phyloP scores from a whole-genome alignment of 129 eudicot species.

The Tagetes erecta region DNA sequence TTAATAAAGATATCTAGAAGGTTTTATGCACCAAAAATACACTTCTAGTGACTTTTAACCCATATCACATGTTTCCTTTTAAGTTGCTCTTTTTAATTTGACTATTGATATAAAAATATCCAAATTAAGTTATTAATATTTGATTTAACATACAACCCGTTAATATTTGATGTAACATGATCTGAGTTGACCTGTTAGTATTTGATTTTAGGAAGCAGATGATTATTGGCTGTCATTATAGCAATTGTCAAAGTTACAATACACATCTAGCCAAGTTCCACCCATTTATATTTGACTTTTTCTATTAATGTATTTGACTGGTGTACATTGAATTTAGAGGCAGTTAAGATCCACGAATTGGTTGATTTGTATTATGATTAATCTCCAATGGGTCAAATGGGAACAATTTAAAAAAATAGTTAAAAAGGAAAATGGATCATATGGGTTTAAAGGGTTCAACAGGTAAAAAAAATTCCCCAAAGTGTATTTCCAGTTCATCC shows the following conservation, averaged over 20 bases:
- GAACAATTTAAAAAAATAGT: not conserved
- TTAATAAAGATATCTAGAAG: not conserved
- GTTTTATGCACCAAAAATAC: not conserved
- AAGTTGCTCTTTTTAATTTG: not conserved
- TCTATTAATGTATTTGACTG: constrained; percentile 8
- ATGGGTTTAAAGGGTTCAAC: not conserved
- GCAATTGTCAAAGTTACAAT: not conserved
- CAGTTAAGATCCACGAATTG: not conserved
- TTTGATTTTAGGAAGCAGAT: not conserved
- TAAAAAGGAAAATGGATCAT: not conserved
- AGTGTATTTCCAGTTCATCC: not conserved
- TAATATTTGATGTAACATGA: not conserved
- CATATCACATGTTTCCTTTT: not conserved
- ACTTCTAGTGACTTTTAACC: not conserved
- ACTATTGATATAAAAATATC: not conserved
- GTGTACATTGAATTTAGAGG: not conserved
- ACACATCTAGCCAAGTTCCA: constrained; percentile 4
- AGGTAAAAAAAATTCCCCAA: not conserved
- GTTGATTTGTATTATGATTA: not conserved
- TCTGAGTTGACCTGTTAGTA: not conserved
- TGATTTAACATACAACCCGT: not conserved
- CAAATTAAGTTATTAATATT: not conserved
- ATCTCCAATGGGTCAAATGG: not conserved
- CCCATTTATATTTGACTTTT: not conserved
- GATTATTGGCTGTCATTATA: constrained; percentile 2